Base-by-base conservation (phyloP, 164 flowering plant species). In the Chimonanthus praecox region DNA sequence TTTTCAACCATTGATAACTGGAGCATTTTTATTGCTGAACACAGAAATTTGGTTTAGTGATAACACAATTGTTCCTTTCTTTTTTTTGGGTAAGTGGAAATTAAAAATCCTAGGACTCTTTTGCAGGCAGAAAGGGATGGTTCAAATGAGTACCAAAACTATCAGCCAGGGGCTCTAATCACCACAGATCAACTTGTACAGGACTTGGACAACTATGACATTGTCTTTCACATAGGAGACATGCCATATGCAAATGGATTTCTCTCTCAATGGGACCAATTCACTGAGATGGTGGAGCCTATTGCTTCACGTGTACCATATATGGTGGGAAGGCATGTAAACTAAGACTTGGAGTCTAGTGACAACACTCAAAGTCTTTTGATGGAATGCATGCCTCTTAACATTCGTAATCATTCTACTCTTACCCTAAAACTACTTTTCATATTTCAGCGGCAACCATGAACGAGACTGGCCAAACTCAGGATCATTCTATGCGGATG, bases 251-350 rank as follows among this genome's bases (percentile, higher is more conserved):
- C 98, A 58, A 94, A 90, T 78, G 97, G 97, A 46, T 94, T 89
- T 67, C 66, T 94, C 68, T 94, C 97, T 5, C 97, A 92, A 72
- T 94, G 98, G 97, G 98, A 94, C 75, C 98, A 92, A 75, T 94
- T 92, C 78, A 92, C 98, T 0, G 74, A 94, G 58, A 94, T 87
- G 78, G 86, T 94, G 49, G 89, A 86, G 73, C 97, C 98, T 16
- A 89, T 94, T 67, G 85, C 97, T 47, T 90, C 98, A 64, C 68
- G 84, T 21, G 90, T 87, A 8, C 96, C 98, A 20, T 92, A 90
- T 74, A 94, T 94, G 98, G 58, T 89, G 71, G 98, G 83, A 21
- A 94, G 98, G 98, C 90, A 11, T 81, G 47, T 47, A 13, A 61
- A 43, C 44, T 45, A 10, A 66, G 20, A 6, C 46, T 58, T 47